A percentile compares a stretch with the other conserved stretches of the same genome.
These are phyloP conservation scores for Plasmodium yoelii DNA, from an alignment of 169 alveolate genomes.

Conservation along the genomic window DNA sequence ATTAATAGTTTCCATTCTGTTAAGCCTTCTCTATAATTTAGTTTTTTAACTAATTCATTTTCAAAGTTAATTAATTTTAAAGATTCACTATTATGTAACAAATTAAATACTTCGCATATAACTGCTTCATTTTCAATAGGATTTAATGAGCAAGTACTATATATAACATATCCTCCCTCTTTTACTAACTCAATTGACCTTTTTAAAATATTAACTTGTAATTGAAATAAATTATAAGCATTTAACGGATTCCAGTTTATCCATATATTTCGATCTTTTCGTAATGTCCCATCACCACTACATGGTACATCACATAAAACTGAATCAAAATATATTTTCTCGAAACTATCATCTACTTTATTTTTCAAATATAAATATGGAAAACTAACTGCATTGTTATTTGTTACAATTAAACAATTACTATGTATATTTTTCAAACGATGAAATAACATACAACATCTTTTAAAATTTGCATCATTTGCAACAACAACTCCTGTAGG, in stretches of 20 bases:
- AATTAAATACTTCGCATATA: conserved; percentile 87
- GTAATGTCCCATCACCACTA: conserved; percentile 97
- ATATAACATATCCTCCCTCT: conserved; percentile 87
- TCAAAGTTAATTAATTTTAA: conserved; percentile 88
- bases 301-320: conserved; percentile 97
- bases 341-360: conserved; percentile 50
- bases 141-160: conserved; percentile 97
- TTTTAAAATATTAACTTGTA: conserved; percentile 91
- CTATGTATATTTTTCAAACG: conserved; percentile 75
- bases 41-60: conserved; percentile 80
- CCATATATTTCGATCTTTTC: conserved; percentile 96
- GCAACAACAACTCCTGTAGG: conserved; percentile 76
- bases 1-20: conserved; percentile 84
- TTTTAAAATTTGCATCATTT: conserved; percentile 68
- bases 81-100: conserved; percentile 82
- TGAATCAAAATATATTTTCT: conserved; percentile 87
- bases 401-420: conserved; percentile 70
- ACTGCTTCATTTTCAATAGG: conserved; percentile 97
- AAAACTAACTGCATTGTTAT: conserved; percentile 62
- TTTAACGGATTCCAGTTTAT: conserved; percentile 94
- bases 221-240: conserved; percentile 92
- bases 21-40: conserved; percentile 83
- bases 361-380: conserved; percentile 63
- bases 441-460: conserved; percentile 77
- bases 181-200: conserved; percentile 89